Base-by-base conservation (phyloP, 1,284 basidiomycete genomes). In the Leccinum colubrinum region DNA sequence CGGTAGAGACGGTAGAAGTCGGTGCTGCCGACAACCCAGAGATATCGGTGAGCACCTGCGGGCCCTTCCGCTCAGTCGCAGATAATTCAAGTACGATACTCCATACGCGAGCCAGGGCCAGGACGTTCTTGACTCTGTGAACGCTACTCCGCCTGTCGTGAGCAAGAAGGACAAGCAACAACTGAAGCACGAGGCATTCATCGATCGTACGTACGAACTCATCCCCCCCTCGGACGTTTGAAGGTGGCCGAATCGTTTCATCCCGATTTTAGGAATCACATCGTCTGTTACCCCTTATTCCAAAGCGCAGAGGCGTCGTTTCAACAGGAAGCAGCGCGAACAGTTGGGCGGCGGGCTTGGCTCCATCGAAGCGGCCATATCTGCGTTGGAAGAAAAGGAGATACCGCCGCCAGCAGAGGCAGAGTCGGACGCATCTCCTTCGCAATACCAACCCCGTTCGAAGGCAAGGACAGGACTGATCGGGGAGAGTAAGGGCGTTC, bases 271-370 rank as follows among this genome's bases (percentile, higher is more conserved):
- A 91, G 91, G 85, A 52, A 74, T 91, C 55, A 83, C 81, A 63
- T 74, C 79, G 2, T 77, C 80, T 3, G 75, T 77, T 39, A 77
- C 80, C 0, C 86, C 87, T 2, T 88, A 91, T 72, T 93, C 91
- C 0, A 93, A 90, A 72, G 90, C 88, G 6, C 88, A 92, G 70
- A 77, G 77, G 35, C 83, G 89, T 30, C 84, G 92, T 27, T 67
- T 88, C 68, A 92, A 91, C 68, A 85, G 86, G 61, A 91, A 86
- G 68, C 85, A 81, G 50, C 86, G 82, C 64, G 88, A 93, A 68
- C 81, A 91, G 71, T 76, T 94, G 52, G 86, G 82, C 3, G 81
- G 83, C 53, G 85, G 85, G 2, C 72, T 94, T 62, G 72, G 75
- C 20, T 85, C 86, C 17, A 82, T 94, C 55, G 79, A 84, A 61